These are phyloP conservation scores for Funneliformis mosseae DNA, from an alignment of 192 early-diverging fungal species.

Conservation along the genomic window DNA sequence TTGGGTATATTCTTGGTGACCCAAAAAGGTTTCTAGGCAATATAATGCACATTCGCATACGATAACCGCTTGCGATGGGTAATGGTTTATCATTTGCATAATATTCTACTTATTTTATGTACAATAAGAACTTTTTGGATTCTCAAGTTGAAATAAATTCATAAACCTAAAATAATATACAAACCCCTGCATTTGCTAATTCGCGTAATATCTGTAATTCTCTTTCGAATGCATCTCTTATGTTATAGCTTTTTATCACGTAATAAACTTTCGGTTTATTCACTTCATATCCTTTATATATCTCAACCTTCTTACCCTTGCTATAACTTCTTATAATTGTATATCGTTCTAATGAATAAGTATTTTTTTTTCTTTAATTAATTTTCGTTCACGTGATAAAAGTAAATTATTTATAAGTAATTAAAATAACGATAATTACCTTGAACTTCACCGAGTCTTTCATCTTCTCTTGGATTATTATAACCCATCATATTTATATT, in stretches of 20 bases:
- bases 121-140: not conserved
- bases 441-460: not conserved
- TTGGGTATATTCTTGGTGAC: not conserved
- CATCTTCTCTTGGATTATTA: too few relatives aligned
- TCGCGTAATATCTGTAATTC: not conserved
- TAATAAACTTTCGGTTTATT: not conserved
- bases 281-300: not conserved
- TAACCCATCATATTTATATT: too few relatives aligned
- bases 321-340: not conserved
- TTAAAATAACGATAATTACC: not conserved
- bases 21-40: not conserved
- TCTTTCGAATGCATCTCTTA: not conserved
- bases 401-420: not conserved
- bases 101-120: slow-evolving; percentile 2
- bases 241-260: not conserved
- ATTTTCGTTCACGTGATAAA: not conserved
- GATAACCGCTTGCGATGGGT: not conserved
- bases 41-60: not conserved
- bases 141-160: not conserved
- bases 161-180: not conserved
- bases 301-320: not conserved
- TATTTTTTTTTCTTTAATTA: not conserved
- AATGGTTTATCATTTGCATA: not conserved
- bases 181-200: not conserved
- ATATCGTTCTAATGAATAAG: not conserved